A percentile compares a stretch with the other conserved stretches of the same genome.
phyloP scores from a whole-genome alignment of 2,329 filamentous ascomycete species.

The Exophiala xenobiotica region DNA sequence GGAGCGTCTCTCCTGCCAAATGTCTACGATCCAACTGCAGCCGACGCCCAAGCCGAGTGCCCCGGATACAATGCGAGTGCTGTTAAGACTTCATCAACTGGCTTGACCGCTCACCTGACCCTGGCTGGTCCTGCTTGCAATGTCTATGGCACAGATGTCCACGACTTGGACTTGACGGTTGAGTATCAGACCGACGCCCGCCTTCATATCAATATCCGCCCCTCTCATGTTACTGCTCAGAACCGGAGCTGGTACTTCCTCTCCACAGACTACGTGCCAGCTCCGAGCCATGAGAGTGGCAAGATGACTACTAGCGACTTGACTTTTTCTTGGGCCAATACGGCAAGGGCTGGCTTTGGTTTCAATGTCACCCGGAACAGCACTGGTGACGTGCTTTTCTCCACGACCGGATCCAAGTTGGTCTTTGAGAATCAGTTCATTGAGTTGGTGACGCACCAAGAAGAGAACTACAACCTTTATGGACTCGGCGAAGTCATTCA shows the following conservation, averaged over 20 bases:
- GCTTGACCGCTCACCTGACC: constrained; percentile 53
- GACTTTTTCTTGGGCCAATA: constrained; percentile 55
- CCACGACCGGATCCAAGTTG: constrained; percentile 62
- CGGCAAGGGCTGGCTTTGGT: constrained; percentile 53
- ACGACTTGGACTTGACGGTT: constrained; percentile 64
- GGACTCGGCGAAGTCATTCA: constrained; percentile 74
- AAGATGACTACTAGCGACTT: constrained; percentile 42
- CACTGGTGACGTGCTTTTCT: constrained; percentile 66
- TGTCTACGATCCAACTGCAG: constrained; percentile 62
- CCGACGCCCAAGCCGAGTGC: constrained; percentile 63
- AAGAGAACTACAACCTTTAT: constrained; percentile 72
- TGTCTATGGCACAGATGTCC: constrained; percentile 73
- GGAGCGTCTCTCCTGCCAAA: constrained; percentile 59
- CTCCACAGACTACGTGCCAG: constrained; percentile 61
- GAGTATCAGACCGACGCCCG: constrained; percentile 66
- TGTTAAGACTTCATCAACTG: constrained; percentile 46
- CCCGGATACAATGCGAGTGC: constrained; percentile 59
- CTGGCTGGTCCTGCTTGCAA: constrained; percentile 63
- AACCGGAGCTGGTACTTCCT: constrained; percentile 69
- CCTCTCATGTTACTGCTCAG: constrained; percentile 59
- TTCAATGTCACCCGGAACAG: constrained; percentile 58
- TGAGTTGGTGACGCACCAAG: constrained; percentile 66
- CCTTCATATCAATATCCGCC: constrained; percentile 68
- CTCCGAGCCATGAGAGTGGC: constrained; percentile 50
- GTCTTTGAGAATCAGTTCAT: constrained; percentile 78